Base-by-base conservation (phyloP, 2,329 filamentous ascomycete genomes). In the Alternaria sp. region DNA sequence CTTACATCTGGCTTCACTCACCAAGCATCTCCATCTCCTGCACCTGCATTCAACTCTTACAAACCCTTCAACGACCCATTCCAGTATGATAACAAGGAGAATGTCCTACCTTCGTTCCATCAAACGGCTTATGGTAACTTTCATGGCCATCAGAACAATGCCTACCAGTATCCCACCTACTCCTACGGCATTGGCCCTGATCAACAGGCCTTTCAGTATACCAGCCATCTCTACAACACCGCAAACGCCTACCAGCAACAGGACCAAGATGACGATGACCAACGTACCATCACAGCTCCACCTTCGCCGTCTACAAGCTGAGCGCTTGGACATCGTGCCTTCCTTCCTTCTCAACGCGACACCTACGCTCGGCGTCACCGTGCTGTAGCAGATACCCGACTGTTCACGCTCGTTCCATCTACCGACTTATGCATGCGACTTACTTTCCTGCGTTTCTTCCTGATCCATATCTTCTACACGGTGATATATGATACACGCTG, bases 271-370 rank as follows among this genome's bases (percentile, higher is more conserved):
- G 72, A 71, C 33, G 77, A 79, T 63, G 77, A 79, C 57, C 69
- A 77, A 46, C 75, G 77, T 41, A 79, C 77, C 6, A 68, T 79
- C 58, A 79, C 77, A 15, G 77, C 77, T 60, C 76, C 77, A 10
- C 77, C 77, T 43, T 79, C 77, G 10, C 77, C 77, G 60, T 72
- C 74, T 59, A 73, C 72, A 6, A 69, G 67, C 60, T 79, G 66
- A 68, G 47, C 41, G 60, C 51, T 30, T 23, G 33, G 21, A 28
- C 14, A 37, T 25, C 11, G 37, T 44, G 33, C n/a, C 15, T 23
- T 37, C 18, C 43, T 67, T 51, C 33, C 26, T 59, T 33, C 45
- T n/a, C 26, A 25, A 53, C 21, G 55, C 57, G 41, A 55, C 26
- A n/a, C 54, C 41, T 37, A 37, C 58, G 51, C 53, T 44, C 57